Base-by-base conservation (phyloP, 805 yeast species). In the Candida verbasci region DNA sequence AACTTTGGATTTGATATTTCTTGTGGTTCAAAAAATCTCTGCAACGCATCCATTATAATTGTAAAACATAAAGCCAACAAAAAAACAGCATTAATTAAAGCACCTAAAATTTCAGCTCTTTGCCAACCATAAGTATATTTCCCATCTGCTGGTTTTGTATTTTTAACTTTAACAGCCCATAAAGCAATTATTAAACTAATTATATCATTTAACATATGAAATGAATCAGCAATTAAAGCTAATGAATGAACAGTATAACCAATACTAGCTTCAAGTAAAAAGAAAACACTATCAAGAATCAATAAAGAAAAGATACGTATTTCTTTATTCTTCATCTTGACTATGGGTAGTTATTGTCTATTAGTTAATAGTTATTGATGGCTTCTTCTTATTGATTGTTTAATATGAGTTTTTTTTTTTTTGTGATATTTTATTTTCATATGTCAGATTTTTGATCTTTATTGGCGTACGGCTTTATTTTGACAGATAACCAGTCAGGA, bases 71-170 rank as follows among this genome's bases (percentile, higher is more conserved):
- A 72, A 1, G 97, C 97, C 46, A 93, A 69, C 46, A 91, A 60
- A 50, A 93, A 93, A 8, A 93, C 96, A 3, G 96, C 96, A 55
- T 91, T 91, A 47, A 91, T 76, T 41, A 91, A 71, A 7, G 97
- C 98, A 39, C 98, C 98, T 42, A 91, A 70, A 36, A 91, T 89
- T 60, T 91, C 98, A 4, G 97, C 97, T 48, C 98, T 74, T 59
- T 91, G 95, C 95, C 97, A 87, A 12, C 98, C 98, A 52, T 93
- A 91, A 2, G 97, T 93, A 64, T 86, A 91, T 40, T 80, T 81
- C 3, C 93, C 82, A 56, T 87, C 93, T 1, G 96, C 93, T 20
- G 80, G 78, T 50, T 79, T 76, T 26, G 77, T 78, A 49, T 83
- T 83, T 36, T 96, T 88, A 9, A 88, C 96, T 43, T 76, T 76